Evolutionary conservation across 352 stramenopile genomes (phyloP).

Genomic region (Phytopythium boreale): DNA sequence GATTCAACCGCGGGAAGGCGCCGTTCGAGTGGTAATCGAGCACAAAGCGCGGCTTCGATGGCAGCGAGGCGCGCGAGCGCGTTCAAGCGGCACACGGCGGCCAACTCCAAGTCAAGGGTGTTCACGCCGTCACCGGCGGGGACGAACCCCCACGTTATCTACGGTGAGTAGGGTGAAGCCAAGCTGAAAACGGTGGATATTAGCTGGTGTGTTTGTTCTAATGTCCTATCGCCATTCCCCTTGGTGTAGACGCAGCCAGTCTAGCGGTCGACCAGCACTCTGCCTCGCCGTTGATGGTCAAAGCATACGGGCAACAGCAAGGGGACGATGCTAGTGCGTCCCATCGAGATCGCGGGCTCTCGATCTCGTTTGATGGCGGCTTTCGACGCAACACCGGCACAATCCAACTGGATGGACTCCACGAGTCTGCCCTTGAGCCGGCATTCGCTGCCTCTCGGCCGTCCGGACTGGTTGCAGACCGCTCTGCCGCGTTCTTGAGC

Average conservation of each 20-base stretch:
- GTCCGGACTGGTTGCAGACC: not conserved
- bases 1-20: not conserved
- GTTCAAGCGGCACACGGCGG: not conserved
- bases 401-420: not conserved
- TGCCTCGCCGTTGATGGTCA: conserved; percentile 4
- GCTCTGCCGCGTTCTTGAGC: not conserved
- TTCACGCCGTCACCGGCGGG: not conserved
- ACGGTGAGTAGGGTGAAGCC: not conserved
- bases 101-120: not conserved
- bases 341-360: not conserved
- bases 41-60: not conserved
- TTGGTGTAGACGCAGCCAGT: not conserved
- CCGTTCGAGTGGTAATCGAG: not conserved
- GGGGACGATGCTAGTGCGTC: not conserved
- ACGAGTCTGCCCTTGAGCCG: not conserved
- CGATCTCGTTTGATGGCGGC: not conserved
- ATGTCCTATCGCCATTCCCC: not conserved
- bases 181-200: not conserved
- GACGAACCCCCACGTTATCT: not conserved
- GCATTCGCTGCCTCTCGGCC: not conserved
- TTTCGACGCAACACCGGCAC: not conserved
- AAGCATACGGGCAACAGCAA: not conserved
- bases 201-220: not conserved
- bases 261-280: not conserved
- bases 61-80: not conserved